Evolutionary conservation across 1,284 basidiomycete species (phyloP), one percentile per base, ranked within the genome.

Genomic region (Cryptococcus neoformans): DNA sequence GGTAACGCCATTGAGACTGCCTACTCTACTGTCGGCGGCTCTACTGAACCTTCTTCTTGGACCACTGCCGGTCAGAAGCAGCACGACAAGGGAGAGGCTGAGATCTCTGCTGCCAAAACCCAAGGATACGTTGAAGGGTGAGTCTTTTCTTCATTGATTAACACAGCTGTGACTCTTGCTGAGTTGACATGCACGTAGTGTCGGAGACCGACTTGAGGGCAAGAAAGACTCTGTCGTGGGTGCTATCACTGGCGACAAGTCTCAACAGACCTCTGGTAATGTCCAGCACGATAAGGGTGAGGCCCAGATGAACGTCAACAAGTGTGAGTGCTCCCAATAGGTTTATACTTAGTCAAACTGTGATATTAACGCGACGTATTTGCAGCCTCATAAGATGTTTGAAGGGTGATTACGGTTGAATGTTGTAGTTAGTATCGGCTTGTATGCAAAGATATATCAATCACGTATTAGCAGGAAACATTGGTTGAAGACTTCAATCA

Each of bases 201-300:
- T 78, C 4, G 55, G 77, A 6, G 87, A 89, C 71, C 82, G 83
- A 56, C 42, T 85, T 17, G 74, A 74, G 44, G 88, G 87, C 55
- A 88, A 87, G 79, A 84, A 84, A 63, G 85, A 88, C 64, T 78
- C 83, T 21, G 76, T 89, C 36, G 80, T 85, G 39, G 87, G 74
- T 35, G 83, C 87, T 4, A 61, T 87, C 41, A 83, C 80, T 12
- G 87, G 86, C 40, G 87, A 89, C 74, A 83, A 83, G 68, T 56
- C 79, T 38, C 83, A 88, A 72, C 81, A 89, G 70, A 66, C 73
- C 28, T 51, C 78, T 16, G 87, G 87, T 81, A 65, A 72, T 80
- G 65, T 55, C 28, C 70, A 73, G 64, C 80, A 86, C 21, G 83
- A 85, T 69, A 86, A 85, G 68, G 87, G 87, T 21, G 53, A 62